A percentile compares a stretch with the other conserved stretches of the same genome.
Evolutionary conservation across 169 alveolate genomes (phyloP).

Genomic region (Toxoplasma gondii): DNA sequence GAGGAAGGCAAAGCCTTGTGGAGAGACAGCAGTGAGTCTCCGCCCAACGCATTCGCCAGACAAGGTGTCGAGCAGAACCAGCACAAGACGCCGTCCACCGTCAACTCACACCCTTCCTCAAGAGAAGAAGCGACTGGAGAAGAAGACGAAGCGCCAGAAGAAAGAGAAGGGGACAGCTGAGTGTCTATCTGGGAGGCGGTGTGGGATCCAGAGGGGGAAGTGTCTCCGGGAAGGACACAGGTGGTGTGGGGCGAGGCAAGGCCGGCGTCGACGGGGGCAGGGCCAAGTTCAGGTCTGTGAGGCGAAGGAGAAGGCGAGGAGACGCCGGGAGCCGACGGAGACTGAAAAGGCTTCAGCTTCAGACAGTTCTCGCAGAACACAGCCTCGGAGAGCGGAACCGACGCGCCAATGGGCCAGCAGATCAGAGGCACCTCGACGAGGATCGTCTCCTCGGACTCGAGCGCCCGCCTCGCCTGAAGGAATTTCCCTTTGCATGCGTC

Average conservation of each 20-base stretch:
- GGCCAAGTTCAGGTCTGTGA: neutral
- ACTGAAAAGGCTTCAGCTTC: neutral
- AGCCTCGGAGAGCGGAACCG: neutral
- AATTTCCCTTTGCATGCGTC: neutral
- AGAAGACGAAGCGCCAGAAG: neutral
- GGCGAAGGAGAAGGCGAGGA: neutral
- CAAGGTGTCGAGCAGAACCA: neutral
- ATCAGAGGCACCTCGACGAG: neutral
- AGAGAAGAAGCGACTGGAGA: neutral
- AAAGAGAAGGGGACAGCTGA: neutral
- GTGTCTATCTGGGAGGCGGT: neutral
- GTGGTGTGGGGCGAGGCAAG: neutral
- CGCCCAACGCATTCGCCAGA: neutral
- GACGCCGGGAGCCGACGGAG: neutral
- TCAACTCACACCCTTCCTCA: neutral
- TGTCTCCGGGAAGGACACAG: neutral
- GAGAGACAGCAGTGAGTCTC: neutral
- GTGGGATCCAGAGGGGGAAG: too few relatives aligned
- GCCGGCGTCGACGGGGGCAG: neutral
- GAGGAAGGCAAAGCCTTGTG: neutral
- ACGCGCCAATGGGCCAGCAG: neutral
- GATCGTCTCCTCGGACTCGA: neutral
- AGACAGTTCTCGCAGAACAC: slow-evolving; percentile 9
- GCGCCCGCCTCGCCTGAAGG: neutral
- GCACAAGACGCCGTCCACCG: neutral